Conservation (phyloP, 2,329 filamentous ascomycete genomes). For the Aspergillus novofumigatus region DNA sequence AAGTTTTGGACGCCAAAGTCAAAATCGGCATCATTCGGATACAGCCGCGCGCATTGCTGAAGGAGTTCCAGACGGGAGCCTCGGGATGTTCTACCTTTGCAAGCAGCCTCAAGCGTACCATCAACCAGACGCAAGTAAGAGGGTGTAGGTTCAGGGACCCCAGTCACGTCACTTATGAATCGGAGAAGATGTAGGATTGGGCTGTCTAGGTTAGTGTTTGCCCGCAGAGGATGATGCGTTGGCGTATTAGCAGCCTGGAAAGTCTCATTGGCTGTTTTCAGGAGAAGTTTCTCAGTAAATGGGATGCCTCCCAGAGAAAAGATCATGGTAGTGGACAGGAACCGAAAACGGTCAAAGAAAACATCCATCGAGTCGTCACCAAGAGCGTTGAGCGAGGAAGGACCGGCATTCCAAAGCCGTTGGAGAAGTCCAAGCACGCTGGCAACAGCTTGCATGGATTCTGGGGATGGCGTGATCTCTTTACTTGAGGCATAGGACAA, state of each 20-base stretch:
- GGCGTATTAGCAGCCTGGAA: constrained; percentile 45
- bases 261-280: constrained; percentile 53
- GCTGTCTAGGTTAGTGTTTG: constrained; percentile 28
- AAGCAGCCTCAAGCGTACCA: constrained; percentile 29
- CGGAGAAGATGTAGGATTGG: constrained; percentile 39
- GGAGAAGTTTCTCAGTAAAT: constrained; percentile 49
- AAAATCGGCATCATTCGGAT: constrained; percentile 13
- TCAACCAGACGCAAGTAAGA: constrained; percentile 28
- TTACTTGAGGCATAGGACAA: constrained; percentile 66
- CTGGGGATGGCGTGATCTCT: constrained; percentile 82
- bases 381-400: constrained; percentile 33
- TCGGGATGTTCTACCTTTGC: constrained; percentile 31
- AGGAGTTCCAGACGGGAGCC: constrained; percentile 36
- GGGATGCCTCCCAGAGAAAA: constrained; percentile 46
- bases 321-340: constrained; percentile 50
- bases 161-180: constrained; percentile 24
- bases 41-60: constrained; percentile 33
- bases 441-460: constrained; percentile 76
- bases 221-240: constrained; percentile 26
- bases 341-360: constrained; percentile 49
- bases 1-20: constrained; percentile 7
- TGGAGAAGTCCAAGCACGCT: constrained; percentile 65
- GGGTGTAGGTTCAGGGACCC: constrained; percentile 15
- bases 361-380: constrained; percentile 23
- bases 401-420: constrained; percentile 62